Conservation (phyloP, 2,329 filamentous ascomycete genomes). For the Phoma sp. region DNA sequence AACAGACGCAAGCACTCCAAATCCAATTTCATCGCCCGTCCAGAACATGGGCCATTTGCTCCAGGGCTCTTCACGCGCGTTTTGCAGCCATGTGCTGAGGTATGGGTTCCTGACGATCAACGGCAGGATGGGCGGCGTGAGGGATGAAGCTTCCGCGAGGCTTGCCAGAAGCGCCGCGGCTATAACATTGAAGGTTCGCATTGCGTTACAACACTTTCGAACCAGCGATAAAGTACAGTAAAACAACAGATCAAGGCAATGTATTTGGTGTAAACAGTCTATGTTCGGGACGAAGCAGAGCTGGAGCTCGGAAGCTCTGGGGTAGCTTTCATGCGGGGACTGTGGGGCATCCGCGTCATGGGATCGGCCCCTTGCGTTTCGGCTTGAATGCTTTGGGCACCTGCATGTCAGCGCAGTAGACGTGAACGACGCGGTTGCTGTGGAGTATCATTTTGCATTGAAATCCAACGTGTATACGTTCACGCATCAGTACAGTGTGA, state of each 20-base stretch:
- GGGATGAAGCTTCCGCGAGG: conserved; percentile 57
- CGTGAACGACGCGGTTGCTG: too few species aligned
- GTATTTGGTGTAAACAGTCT: neutral
- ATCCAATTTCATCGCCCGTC: conserved; percentile 73
- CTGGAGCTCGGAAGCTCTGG: conserved; percentile 9
- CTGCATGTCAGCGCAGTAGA: too few species aligned
- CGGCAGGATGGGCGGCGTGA: conserved; percentile 62
- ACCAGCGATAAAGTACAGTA: neutral
- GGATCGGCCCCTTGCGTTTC: conserved; percentile 7
- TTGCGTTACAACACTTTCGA: conserved; percentile 21
- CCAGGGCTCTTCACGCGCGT: conserved; percentile 79
- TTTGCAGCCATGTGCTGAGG: conserved; percentile 63
- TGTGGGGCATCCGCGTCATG: conserved; percentile 17
- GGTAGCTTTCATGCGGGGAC: conserved; percentile 16
- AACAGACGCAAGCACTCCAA: conserved; percentile 68
- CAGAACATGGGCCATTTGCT: conserved; percentile 87
- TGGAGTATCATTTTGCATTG: neutral
- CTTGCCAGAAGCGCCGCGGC: conserved; percentile 51
- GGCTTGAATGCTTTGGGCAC: neutral
- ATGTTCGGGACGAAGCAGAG: neutral
- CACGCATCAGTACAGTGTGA: neutral
- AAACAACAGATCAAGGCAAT: neutral
- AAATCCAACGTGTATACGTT: neutral
- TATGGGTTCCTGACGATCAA: conserved; percentile 61
- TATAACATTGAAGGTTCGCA: conserved; percentile 35